phyloP scores from a whole-genome alignment of 164 flowering plant species.

The Echeveria elegans region DNA sequence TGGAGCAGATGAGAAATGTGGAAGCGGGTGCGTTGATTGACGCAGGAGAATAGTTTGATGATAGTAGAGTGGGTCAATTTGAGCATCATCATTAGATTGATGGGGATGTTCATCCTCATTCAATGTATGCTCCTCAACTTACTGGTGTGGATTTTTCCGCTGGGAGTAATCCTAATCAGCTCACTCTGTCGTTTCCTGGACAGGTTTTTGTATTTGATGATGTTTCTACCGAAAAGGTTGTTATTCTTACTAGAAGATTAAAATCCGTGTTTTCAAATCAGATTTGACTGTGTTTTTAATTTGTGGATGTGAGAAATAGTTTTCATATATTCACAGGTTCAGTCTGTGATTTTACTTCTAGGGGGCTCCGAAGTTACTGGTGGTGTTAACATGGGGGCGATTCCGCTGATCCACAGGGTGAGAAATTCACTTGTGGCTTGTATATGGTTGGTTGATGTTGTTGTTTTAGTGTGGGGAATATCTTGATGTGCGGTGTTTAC shows the following conservation, averaged over 20 bases:
- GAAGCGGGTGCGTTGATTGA: conserved; percentile 26
- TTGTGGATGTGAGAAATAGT: neutral
- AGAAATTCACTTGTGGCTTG: neutral
- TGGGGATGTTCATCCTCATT: conserved; percentile 12
- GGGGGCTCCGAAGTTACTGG: conserved; percentile 66
- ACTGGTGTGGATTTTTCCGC: conserved; percentile 13
- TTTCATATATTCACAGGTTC: conserved; percentile 31
- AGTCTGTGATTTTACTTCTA: conserved; percentile 53
- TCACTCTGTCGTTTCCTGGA: conserved; percentile 55
- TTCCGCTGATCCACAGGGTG: conserved; percentile 36
- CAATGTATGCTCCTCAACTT: conserved; percentile 8
- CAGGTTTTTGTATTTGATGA: conserved; percentile 56
- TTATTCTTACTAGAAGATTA: neutral
- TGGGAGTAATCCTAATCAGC: conserved; percentile 24
- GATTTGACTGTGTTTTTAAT: neutral
- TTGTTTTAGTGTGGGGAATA: neutral
- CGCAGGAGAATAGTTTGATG: conserved; percentile 24
- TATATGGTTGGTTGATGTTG: neutral
- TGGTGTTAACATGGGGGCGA: conserved; percentile 22
- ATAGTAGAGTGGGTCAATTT: conserved; percentile 18
- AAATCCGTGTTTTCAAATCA: neutral
- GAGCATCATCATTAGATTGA: too few species aligned
- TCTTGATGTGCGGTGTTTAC: neutral
- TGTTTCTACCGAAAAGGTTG: conserved; percentile 55
- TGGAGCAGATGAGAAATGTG: conserved; percentile 13